A percentile compares a stretch with the other conserved stretches of the same genome.
These are phyloP conservation scores for Tuber melanosporum DNA, from an alignment of 495 filamentous ascomycete genomes.

Conservation along the genomic window DNA sequence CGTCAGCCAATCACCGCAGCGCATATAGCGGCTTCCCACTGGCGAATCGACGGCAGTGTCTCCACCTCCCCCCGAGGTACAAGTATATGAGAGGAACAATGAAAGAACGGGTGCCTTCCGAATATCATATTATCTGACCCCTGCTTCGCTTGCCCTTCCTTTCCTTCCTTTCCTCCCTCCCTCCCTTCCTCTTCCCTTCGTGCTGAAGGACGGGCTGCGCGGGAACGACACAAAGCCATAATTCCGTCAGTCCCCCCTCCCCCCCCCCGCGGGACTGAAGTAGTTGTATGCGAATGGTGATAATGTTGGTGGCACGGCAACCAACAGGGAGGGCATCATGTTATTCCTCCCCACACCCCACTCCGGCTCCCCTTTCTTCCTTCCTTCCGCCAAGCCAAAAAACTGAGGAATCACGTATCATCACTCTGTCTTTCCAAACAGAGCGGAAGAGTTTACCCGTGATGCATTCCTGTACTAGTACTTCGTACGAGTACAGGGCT, in stretches of 20 bases:
- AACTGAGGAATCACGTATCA: background rate
- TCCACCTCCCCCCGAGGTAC: background rate
- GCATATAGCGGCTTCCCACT: background rate
- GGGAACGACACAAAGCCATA: background rate
- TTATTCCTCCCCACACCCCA: background rate
- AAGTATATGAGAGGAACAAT: background rate
- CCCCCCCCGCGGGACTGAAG: background rate
- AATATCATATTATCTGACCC: background rate
- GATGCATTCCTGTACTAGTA: background rate
- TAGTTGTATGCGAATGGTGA: background rate
- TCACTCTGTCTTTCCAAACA: background rate
- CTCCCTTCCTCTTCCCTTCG: background rate
- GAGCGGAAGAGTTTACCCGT: background rate
- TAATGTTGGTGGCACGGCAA: background rate
- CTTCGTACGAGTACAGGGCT: background rate
- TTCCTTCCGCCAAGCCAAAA: background rate
- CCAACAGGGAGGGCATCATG: background rate
- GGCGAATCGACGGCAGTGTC: background rate
- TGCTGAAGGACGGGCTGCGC: background rate
- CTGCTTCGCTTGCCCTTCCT: background rate
- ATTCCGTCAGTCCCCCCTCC: background rate
- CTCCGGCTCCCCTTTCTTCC: background rate
- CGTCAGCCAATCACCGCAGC: background rate
- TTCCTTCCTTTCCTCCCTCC: background rate
- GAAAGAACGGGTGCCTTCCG: background rate